Evolutionary conservation across 371 early-diverging fungal genomes (phyloP).

Genomic region (Phascolomyces articulosus): DNA sequence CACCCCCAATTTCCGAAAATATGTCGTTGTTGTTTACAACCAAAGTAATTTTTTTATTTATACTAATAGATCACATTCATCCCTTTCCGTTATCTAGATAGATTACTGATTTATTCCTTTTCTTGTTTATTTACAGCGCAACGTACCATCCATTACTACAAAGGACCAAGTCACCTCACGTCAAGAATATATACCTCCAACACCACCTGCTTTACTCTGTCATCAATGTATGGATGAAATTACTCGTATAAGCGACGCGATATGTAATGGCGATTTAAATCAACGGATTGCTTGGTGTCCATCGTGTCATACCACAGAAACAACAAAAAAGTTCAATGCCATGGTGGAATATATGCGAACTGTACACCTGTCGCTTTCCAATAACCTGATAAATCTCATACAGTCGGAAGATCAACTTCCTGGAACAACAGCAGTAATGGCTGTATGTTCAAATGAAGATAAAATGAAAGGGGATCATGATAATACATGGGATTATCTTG

Average conservation of each 20-base stretch:
- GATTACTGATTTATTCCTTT: no score
- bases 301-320: not conserved
- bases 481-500: not conserved
- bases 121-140: no score
- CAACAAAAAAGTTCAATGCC: not conserved
- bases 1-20: constrained; percentile 3
- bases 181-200: not conserved
- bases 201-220: no score
- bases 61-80: not conserved
- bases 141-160: not conserved
- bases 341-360: not conserved
- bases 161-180: not conserved
- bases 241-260: not conserved
- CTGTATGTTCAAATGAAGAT: not conserved
- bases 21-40: not conserved
- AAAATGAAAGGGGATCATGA: not conserved
- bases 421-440: not conserved
- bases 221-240: not conserved
- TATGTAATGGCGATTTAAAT: not conserved
- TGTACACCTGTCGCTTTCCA: not conserved
- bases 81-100: no score
- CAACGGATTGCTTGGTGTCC: not conserved
- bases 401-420: not conserved
- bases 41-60: not conserved
- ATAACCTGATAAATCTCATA: not conserved